Percentiles rank a stretch among this genome's conserved stretches.
These are phyloP conservation scores for Nakaseomyces uthaithaninus DNA, from an alignment of 1,139 yeast genomes.

Conservation along the genomic window DNA sequence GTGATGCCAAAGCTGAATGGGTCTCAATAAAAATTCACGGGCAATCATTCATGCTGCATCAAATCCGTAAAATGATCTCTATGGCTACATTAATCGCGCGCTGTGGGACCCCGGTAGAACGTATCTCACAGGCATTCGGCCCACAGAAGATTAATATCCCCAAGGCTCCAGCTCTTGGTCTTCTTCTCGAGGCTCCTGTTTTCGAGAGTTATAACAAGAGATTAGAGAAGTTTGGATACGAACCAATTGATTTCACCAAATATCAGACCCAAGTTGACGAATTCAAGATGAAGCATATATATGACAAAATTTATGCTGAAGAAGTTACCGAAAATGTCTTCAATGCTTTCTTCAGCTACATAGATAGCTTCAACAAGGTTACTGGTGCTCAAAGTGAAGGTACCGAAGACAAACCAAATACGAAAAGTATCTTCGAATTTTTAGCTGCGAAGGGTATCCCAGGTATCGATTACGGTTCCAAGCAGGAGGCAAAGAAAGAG, in stretches of 20 bases:
- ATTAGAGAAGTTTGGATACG: constrained; percentile 71
- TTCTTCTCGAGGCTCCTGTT: constrained; percentile 83
- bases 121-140: constrained; percentile 74
- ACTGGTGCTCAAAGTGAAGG: constrained; percentile 29
- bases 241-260: constrained; percentile 59
- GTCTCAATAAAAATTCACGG: constrained; percentile 93
- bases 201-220: constrained; percentile 76
- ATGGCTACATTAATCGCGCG: constrained; percentile 84
- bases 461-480: constrained; percentile 17
- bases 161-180: constrained; percentile 94
- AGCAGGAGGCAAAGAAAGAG: neutral
- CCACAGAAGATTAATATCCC: constrained; percentile 78
- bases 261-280: constrained; percentile 66
- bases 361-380: constrained; percentile 56
- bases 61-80: constrained; percentile 95
- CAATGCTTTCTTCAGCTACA: constrained; percentile 80
- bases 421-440: constrained; percentile 56
- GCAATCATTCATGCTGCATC: constrained; percentile 96
- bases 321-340: constrained; percentile 82
- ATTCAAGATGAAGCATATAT: constrained; percentile 81
- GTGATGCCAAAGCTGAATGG: constrained; percentile 95
- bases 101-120: constrained; percentile 70
- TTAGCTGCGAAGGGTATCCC: constrained; percentile 57
- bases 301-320: constrained; percentile 85
- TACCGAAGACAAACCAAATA: constrained; percentile 27